phyloP scores from a whole-genome alignment of 1,139 yeast genomes.

The Suhomyces maxii region DNA sequence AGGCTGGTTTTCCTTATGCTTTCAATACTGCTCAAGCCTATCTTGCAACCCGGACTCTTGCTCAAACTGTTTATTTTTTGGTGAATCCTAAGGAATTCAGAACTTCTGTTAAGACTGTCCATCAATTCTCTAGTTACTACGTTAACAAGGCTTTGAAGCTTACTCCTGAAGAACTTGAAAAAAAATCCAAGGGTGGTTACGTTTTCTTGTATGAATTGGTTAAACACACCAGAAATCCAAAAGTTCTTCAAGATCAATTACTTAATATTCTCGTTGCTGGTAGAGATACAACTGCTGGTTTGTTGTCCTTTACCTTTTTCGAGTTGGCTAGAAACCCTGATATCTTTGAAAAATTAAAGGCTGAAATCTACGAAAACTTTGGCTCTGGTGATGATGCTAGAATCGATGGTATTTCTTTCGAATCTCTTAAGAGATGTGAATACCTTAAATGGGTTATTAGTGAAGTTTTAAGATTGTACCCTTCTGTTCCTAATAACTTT shows the following conservation, averaged over 20 bases:
- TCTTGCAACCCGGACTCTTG: slow-evolving; percentile 36
- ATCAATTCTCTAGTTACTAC: slow-evolving; percentile 31
- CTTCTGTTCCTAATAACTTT: slow-evolving; percentile 27
- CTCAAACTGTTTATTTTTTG: slow-evolving; percentile 37
- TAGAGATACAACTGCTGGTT: slow-evolving; percentile 59
- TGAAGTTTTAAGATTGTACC: slow-evolving; percentile 27
- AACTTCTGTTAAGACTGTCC: slow-evolving; percentile 28
- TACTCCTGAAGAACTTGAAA: slow-evolving; percentile 32
- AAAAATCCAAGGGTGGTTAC: slow-evolving; percentile 39
- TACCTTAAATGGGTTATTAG: slow-evolving; percentile 26
- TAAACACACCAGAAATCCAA: slow-evolving; percentile 51
- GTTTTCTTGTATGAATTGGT: slow-evolving; percentile 52
- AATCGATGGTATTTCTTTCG: slow-evolving; percentile 20
- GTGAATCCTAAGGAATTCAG: slow-evolving; percentile 35
- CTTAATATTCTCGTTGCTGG: slow-evolving; percentile 56
- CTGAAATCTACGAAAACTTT: slow-evolving; percentile 34
- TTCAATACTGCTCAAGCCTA: slow-evolving; percentile 42
- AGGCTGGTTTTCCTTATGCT: slow-evolving; percentile 39
- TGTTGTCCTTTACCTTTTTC: slow-evolving; percentile 48
- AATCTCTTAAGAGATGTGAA: slow-evolving; percentile 26
- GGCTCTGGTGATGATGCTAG: slow-evolving; percentile 28
- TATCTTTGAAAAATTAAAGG: slow-evolving; percentile 38
- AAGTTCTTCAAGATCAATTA: slow-evolving; percentile 51
- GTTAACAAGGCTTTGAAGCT: slow-evolving; percentile 21
- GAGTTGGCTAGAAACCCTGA: slow-evolving; percentile 47